Evolutionary conservation across 2,329 filamentous ascomycete species (phyloP).

Genomic region (Neospermospora avenae): DNA sequence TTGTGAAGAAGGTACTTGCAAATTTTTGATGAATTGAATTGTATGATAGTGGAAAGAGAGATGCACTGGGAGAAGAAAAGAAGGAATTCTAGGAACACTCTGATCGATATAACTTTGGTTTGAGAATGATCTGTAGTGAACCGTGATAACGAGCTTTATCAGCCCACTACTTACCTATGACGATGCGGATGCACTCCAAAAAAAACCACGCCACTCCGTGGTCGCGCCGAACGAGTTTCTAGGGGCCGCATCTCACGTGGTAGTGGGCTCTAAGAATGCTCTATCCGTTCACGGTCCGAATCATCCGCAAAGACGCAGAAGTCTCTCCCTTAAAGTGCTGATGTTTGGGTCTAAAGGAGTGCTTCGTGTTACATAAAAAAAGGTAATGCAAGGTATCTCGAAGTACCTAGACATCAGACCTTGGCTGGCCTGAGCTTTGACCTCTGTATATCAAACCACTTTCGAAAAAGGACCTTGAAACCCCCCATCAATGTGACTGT

Average conservation of each 20-base stretch:
- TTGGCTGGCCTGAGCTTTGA: not conserved
- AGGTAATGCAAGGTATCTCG: not conserved
- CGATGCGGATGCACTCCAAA: constrained; percentile 1
- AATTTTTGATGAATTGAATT: not conserved
- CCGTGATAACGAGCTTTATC: constrained; percentile 2
- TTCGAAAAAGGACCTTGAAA: no score
- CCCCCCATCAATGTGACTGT: no score
- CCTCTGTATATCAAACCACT: no score
- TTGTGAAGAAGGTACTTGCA: not conserved
- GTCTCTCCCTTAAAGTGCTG: not conserved
- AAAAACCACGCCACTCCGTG: constrained; percentile 13
- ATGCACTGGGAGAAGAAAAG: not conserved
- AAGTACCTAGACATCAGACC: not conserved
- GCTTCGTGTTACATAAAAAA: not conserved
- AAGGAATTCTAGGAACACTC: not conserved
- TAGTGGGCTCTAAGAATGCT: not conserved
- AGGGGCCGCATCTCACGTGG: constrained; percentile 2
- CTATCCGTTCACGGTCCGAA: constrained; percentile 4
- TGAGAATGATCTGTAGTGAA: not conserved
- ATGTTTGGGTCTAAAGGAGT: not conserved
- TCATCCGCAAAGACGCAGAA: not conserved
- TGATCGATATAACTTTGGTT: not conserved
- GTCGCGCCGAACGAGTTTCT: not conserved
- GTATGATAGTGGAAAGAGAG: not conserved
- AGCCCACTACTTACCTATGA: constrained; percentile 18